These are phyloP conservation scores for Gentiana straminea DNA, from an alignment of 257 asterid genomes.

Conservation along the genomic window DNA sequence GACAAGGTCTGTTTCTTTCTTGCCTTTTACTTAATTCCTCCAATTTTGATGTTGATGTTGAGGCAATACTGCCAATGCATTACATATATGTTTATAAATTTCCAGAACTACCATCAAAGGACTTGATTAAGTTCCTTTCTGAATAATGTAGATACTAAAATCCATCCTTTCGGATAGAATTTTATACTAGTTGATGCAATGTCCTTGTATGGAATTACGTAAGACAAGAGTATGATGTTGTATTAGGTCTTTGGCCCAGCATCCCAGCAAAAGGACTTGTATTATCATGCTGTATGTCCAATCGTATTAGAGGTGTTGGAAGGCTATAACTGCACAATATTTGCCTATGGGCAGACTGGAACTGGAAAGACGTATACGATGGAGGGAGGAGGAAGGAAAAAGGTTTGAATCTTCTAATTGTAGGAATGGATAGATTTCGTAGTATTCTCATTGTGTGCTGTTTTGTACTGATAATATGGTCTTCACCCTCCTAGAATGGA, in stretches of 20 bases:
- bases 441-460: conserved; percentile 1
- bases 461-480: conserved; percentile 12
- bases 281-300: conserved; percentile 78
- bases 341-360: conserved; percentile 99
- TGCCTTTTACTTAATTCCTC: background rate
- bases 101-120: no score
- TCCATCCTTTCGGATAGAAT: no score
- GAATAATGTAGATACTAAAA: no score
- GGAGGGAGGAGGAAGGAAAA: conserved; percentile 98
- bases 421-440: background rate
- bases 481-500: conserved; percentile 60
- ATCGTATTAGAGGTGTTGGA: conserved; percentile 89
- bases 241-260: conserved; percentile 83
- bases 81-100: no score
- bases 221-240: conserved; percentile 6
- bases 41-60: no score
- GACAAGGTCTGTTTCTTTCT: conserved; percentile 54
- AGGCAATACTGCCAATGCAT: no score
- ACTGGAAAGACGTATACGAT: conserved; percentile 96
- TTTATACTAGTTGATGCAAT: no score
- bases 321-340: conserved; percentile 96
- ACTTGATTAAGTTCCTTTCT: no score
- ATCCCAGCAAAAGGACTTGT: conserved; percentile 89
- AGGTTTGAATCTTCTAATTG: conserved; percentile 28
- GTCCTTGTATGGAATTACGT: background rate